Evolutionary conservation across 2,329 filamentous ascomycete species (phyloP).

Genomic region (Sarocladiaceae sp.): DNA sequence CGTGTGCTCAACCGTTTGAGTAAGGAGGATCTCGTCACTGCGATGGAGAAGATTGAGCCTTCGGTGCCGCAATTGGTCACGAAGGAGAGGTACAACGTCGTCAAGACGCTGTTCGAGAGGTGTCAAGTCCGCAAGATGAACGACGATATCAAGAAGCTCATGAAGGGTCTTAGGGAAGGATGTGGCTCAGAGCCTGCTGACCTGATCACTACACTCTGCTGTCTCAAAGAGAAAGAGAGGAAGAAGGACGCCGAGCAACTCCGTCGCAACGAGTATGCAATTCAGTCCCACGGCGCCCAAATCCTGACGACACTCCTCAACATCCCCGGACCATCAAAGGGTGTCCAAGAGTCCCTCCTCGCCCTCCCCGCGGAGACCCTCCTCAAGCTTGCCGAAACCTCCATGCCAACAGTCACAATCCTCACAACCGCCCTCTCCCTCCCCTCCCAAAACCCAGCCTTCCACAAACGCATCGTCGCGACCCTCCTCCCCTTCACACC

Average conservation of each 20-base stretch:
- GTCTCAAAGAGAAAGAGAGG: constrained; percentile 33
- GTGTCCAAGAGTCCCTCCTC: constrained; percentile 70
- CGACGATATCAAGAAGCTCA: constrained; percentile 44
- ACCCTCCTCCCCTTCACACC: constrained; percentile 37
- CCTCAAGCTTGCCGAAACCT: constrained; percentile 59
- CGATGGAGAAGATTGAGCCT: constrained; percentile 66
- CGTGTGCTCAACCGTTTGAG: constrained; percentile 77
- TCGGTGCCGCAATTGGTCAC: constrained; percentile 70
- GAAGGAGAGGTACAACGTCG: constrained; percentile 71
- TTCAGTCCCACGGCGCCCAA: constrained; percentile 69
- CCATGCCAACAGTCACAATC: constrained; percentile 44
- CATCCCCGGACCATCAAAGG: constrained; percentile 65
- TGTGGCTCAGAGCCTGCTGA: constrained; percentile 43
- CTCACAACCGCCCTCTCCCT: constrained; percentile 46
- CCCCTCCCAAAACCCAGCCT: constrained; percentile 43
- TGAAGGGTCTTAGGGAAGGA: constrained; percentile 43
- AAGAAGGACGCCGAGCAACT: constrained; percentile 33
- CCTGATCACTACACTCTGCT: constrained; percentile 46
- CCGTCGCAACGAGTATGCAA: constrained; percentile 52
- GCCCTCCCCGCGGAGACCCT: constrained; percentile 52
- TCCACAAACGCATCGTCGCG: constrained; percentile 53
- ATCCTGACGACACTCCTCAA: constrained; percentile 76
- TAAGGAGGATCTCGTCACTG: constrained; percentile 77
- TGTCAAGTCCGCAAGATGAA: constrained; percentile 64
- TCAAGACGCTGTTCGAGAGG: constrained; percentile 79